Evolutionary conservation across 176 grass and related monocot species (phyloP), one percentile per base, ranked within the genome.

Genomic region (Musa itinerans): DNA sequence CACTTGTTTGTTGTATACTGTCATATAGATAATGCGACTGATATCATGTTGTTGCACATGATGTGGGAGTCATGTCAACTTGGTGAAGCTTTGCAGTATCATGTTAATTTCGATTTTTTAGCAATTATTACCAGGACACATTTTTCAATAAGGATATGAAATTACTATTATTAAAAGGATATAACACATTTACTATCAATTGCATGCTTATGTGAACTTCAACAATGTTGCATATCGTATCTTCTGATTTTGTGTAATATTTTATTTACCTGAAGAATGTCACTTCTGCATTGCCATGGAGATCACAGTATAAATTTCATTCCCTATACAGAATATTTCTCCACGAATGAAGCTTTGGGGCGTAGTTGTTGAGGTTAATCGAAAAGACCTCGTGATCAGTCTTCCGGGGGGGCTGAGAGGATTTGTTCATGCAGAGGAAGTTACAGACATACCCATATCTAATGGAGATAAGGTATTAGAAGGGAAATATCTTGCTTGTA

Each of bases 351-450:
- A 91, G 75, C 83, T 93, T 70, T 93, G 84, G 94, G 90, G 90
- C 23, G 80, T 85, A 64, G 84, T 98, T n/a, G 79, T 98, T 49
- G 94, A 98, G 86, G 82, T 98, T 79, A 98, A 98, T 75, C 79
- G 74, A 80, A 98, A 97, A 56, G 90, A 98, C 34, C 69, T 98
- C 29, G 86, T 91, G 26, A 74, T 98, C 65, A 87, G 88, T 87
- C 90, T 98, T 82, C 90, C 94, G 57, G 94, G 94, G 25, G 90
- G 94, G 75, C 84, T 93, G 74, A 93, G 86, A 85, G 94, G 94
- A 29, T 98, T 91, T 85, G 86, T 91, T 86, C 86, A 78, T 24
- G 83, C 87, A 73, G 86, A 98, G 52, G 90, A 98, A 84, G 77
- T 87, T 15, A 85, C 80, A 1, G 88, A 98, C 69, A 71, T 85